These are phyloP conservation scores for Scedosporium aurantiacum DNA, from an alignment of 2,329 filamentous ascomycete genomes.

Conservation along the genomic window DNA sequence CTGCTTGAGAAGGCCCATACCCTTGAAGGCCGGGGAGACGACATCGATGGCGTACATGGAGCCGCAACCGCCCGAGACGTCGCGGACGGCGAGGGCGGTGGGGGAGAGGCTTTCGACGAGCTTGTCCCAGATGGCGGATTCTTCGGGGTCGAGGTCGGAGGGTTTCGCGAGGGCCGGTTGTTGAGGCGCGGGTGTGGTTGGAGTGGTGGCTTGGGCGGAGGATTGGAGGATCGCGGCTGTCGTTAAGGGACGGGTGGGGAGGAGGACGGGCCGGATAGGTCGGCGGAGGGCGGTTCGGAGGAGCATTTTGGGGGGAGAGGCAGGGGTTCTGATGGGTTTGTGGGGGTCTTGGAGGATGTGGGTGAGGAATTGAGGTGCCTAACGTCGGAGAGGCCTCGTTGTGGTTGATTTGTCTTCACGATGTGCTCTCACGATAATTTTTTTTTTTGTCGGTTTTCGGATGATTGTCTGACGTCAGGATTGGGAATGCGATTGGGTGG, in stretches of 20 bases:
- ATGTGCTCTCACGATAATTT: conserved; percentile 3
- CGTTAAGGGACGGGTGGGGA: conserved; percentile 8
- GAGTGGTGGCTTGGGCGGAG: conserved; percentile 19
- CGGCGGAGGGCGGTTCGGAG: conserved; percentile 2
- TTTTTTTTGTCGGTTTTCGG: neutral
- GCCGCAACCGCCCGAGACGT: conserved; percentile 74
- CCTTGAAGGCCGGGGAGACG: conserved; percentile 58
- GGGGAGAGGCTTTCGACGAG: conserved; percentile 38
- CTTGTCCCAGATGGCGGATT: conserved; percentile 47
- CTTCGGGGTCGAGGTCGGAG: conserved; percentile 41
- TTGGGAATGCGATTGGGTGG: neutral
- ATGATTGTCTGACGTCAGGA: conserved; percentile 5
- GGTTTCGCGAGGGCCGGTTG: conserved; percentile 27
- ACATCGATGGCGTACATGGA: conserved; percentile 83
- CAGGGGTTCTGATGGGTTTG: neutral
- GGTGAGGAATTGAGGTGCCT: neutral
- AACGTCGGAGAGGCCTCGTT: neutral
- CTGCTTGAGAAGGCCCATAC: conserved; percentile 65
- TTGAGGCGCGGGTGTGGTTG: conserved; percentile 11
- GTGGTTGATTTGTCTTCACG: neutral
- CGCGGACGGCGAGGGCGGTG: conserved; percentile 52
- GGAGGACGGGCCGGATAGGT: conserved; percentile 3
- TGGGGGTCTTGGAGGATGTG: neutral
- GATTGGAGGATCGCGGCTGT: conserved; percentile 11
- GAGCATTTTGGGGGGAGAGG: conserved; percentile 4